Conservation (phyloP, 345 rosid species). For the Balakata baccata region DNA sequence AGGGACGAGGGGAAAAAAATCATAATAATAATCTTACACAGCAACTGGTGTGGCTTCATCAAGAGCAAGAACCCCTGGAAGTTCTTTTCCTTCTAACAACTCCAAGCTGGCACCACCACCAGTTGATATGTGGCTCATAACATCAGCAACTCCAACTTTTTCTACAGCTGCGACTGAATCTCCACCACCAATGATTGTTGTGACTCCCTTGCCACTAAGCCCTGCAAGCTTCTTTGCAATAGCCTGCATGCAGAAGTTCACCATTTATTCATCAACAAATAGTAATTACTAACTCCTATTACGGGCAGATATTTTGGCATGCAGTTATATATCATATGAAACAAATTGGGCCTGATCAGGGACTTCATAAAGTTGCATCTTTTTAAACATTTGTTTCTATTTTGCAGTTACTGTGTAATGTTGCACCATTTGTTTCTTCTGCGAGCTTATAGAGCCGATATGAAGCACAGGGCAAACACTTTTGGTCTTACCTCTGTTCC, state of each 20-base stretch:
- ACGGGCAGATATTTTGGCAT: background rate
- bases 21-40: slow-evolving; percentile 31
- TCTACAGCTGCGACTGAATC: slow-evolving; percentile 86
- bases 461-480: background rate
- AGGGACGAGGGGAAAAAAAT: background rate
- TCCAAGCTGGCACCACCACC: slow-evolving; percentile 96
- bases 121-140: slow-evolving; percentile 86
- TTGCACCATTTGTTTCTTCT: too few relatives aligned
- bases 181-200: slow-evolving; percentile 86
- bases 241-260: slow-evolving; percentile 46
- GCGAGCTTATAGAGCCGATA: too few relatives aligned
- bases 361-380: background rate
- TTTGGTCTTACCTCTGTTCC: slow-evolving; percentile 51
- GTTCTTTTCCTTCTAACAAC: slow-evolving; percentile 75
- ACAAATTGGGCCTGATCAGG: background rate
- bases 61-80: slow-evolving; percentile 81
- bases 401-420: too few relatives aligned
- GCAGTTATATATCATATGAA: background rate
- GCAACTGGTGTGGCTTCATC: slow-evolving; percentile 58
- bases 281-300: background rate
- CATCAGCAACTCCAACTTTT: slow-evolving; percentile 71
- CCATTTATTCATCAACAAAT: slow-evolving; percentile 1
- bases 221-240: slow-evolving; percentile 92
- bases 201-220: slow-evolving; percentile 71
- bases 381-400: too few relatives aligned